Conservation (phyloP, 2,329 filamentous ascomycete genomes). For the Fusarium albidum region DNA sequence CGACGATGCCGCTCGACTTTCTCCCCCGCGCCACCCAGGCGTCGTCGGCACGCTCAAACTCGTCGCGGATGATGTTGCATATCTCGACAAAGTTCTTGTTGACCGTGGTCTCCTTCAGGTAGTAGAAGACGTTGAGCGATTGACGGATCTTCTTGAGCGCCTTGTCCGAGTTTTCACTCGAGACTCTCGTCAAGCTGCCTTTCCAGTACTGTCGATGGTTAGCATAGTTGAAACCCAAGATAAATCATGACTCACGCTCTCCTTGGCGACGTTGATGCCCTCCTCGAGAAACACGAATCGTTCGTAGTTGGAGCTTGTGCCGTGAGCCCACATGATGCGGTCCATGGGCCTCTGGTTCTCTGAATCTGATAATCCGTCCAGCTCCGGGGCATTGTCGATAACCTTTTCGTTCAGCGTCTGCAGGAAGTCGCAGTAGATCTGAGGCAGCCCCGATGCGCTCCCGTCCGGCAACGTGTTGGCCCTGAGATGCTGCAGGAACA, state of each 20-base stretch:
- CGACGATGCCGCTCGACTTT: constrained; percentile 2
- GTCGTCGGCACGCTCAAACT: constrained; percentile 9
- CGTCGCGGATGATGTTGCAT: constrained; percentile 8
- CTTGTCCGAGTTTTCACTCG: not conserved
- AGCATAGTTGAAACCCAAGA: not conserved
- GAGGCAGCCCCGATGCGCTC: not conserved
- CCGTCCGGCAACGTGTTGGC: not conserved
- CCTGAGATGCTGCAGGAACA: constrained; percentile 7
- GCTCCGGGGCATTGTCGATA: constrained; percentile 1
- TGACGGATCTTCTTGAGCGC: constrained; percentile 5
- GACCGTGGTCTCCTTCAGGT: constrained; percentile 4
- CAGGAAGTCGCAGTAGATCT: constrained; percentile 15
- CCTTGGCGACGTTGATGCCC: constrained; percentile 6
- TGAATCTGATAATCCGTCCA: not conserved
- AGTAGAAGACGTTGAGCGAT: constrained; percentile 8
- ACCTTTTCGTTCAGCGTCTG: not conserved
- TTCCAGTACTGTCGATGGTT: not conserved
- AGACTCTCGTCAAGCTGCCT: not conserved
- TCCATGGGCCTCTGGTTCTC: not conserved
- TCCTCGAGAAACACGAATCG: constrained; percentile 8
- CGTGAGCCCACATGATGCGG: constrained; percentile 12
- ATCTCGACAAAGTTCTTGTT: not conserved
- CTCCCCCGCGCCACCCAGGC: constrained; percentile 7
- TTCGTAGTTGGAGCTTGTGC: not conserved
- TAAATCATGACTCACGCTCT: constrained; percentile 1